Evolutionary conservation across 768 basidiomycete species (phyloP).

Genomic region (Russula virescens): DNA sequence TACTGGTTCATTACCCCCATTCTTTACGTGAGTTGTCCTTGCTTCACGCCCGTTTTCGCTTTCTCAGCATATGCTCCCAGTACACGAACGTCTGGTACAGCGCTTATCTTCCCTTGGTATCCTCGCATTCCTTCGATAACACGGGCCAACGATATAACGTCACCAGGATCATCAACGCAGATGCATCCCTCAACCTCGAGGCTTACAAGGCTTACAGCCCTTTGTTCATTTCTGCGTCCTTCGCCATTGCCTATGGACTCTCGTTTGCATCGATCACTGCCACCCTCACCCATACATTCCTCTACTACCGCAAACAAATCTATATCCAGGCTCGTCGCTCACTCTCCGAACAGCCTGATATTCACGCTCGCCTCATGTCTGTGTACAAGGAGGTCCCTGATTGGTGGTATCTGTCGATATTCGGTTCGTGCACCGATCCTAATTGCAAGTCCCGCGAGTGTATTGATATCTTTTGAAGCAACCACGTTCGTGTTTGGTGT

Average conservation of each 20-base stretch:
- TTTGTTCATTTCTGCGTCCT: conserved; percentile 58
- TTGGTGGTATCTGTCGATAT: conserved; percentile 77
- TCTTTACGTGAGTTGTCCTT: conserved; percentile 38
- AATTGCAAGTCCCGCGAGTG: neutral
- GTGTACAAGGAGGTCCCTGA: conserved; percentile 71
- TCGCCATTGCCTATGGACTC: conserved; percentile 71
- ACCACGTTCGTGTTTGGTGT: conserved; percentile 64
- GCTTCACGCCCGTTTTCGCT: neutral
- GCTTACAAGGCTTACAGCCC: conserved; percentile 56
- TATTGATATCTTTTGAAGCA: conserved; percentile 30
- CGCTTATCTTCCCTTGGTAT: conserved; percentile 44
- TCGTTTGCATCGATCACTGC: conserved; percentile 79
- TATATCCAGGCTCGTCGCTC: conserved; percentile 64
- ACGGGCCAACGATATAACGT: conserved; percentile 55
- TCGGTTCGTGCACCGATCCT: conserved; percentile 30
- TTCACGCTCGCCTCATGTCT: conserved; percentile 79
- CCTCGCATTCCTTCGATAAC: conserved; percentile 62
- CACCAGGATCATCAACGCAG: conserved; percentile 45
- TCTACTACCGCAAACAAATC: conserved; percentile 78
- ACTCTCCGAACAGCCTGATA: conserved; percentile 74
- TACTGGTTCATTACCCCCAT: conserved; percentile 63
- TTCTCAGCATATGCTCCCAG: conserved; percentile 19
- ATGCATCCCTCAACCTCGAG: conserved; percentile 49
- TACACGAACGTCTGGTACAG: conserved; percentile 29
- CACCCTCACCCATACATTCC: conserved; percentile 60